Evolutionary conservation across 139 green algal genomes (phyloP), one percentile per base, ranked within the genome.

Genomic region (Astrephomene gubernaculifera): DNA sequence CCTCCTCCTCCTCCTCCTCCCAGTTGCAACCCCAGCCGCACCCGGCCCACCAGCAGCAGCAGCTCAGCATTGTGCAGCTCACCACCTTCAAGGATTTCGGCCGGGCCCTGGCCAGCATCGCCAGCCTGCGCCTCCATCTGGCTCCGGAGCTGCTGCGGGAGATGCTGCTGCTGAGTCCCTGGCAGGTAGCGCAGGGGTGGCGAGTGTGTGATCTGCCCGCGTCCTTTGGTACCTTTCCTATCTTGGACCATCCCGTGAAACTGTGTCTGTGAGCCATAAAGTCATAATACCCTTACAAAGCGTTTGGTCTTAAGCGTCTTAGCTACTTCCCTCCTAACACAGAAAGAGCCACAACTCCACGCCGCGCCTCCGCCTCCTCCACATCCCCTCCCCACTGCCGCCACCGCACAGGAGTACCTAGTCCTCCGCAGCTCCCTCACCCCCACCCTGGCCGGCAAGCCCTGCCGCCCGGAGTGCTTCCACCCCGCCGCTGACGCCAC

Each of bases 321-420:
- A n/a, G n/a, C n/a, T n/a, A n/a, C n/a, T n/a, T n/a, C n/a, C n/a
- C n/a, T n/a, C n/a, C n/a, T n/a, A n/a, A n/a, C n/a, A n/a, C n/a
- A n/a, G n/a, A n/a, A n/a, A n/a, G n/a, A n/a, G n/a, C n/a, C n/a
- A n/a, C n/a, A n/a, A n/a, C n/a, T n/a, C n/a, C n/a, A n/a, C n/a
- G n/a, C n/a, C n/a, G n/a, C n/a, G n/a, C n/a, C n/a, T n/a, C n/a
- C n/a, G n/a, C n/a, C n/a, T n/a, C n/a, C n/a, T n/a, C n/a, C n/a
- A n/a, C n/a, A n/a, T n/a, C n/a, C n/a, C n/a, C n/a, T n/a, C n/a
- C n/a, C n/a, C n/a, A n/a, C n/a, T n/a, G n/a, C n/a, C n/a, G n/a
- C n/a, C n/a, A n/a, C n/a, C n/a, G n/a, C 36, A 4, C 54, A 71
- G 74, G 74, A 71, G 53, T 81, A 54, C 53, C 33, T 81, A 25